Base-by-base conservation (phyloP, 176 grass and related monocot species). In the Puccinellia tenuiflora region DNA sequence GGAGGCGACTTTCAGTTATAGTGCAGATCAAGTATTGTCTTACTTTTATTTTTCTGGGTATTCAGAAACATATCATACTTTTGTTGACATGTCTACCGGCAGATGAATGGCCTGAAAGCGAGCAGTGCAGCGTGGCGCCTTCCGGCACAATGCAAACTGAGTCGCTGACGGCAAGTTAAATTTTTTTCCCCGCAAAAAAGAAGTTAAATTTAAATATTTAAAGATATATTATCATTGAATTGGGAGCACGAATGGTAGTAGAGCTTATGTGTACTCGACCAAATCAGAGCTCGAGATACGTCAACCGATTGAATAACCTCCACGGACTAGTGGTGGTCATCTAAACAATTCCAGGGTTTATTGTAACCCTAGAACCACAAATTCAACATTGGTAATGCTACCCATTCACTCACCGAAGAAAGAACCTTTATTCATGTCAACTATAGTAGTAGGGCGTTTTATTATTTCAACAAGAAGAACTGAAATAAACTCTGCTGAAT, bases 211-310 rank as follows among this genome's bases (percentile, higher is more conserved):
- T 39, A 75, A 47, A 55, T 45, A 84, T 29, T 25, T 24, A 17
- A 72, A 68, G 37, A 37, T 24, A 74, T 76, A 68, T 67, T 22
- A 66, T 61, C 76, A 81, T 61, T 53, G 25, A 9, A 85, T 59
- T 40, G 5, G 55, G 9, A 85, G 48, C 70, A 50, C 52, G 77
- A 26, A 31, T 68, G 59, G 67, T 10, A 34, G 4, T 14, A 60
- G 68, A 38, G 48, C 77, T 8, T 68, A 59, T 21, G 62, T 73
- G 35, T 88, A 79, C 46, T 33, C 5, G 33, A 71, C 18, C 40
- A 81, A 81, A 85, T 89, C 82, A 70, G 82, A 52, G 40, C 61
- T 34, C 0, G 20, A 81, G 88, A 85, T 85, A 77, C 26, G 78
- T 85, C 88, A 89, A 85, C 78, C 60, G 46, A 39, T 33, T 77